Evolutionary conservation across 305 asterid species (phyloP), one percentile per base, ranked within the genome.

Genomic region (Andrographis paniculata): DNA sequence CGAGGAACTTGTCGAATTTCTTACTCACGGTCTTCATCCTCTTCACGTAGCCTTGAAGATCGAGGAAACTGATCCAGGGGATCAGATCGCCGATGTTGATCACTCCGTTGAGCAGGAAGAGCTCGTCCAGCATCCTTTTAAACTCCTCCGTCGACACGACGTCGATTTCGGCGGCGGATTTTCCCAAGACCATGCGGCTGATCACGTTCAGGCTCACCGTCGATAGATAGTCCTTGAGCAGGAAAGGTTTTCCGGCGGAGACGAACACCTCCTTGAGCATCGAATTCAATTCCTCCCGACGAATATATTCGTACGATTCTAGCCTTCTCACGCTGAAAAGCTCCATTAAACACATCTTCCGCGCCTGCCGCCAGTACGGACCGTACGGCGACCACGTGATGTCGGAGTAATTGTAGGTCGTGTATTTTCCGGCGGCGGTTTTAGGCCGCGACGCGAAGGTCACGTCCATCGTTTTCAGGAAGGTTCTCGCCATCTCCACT

Each of bases 341-440:
- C 58, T 87, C 96, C 80, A 56, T 65, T 9, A 78, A 38, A 45
- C 84, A 84, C 91, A 80, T 80, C 21, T 69, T 73, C 17, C 96
- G 82, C 33, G 94, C 96, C 70, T 80, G 95, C 2, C 86, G 59
- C 95, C 93, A 87, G 51, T 84, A 87, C 9, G 91, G 71, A 4
- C 96, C 96, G 69, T 87, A 87, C 1, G 91, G 91, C 8, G 96
- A 80, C 96, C 93, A 83, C 0, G 93, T 78, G 50, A 87, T 80
- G 62, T 87, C 91, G 40, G 95, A 83, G 56, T 87, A 83, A n/a
- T 83, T 83, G 27, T 84, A 87, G 18, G 94, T 77, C 1, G 94
- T 84, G 71, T 73, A 73, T 21, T 76, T 87, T 0, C 95, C 97
- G 39, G 97, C 94, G 7, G 97, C 84, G 18, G 77, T 78, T 66